A percentile compares a stretch with the other conserved stretches of the same genome.
Conservation (phyloP, 2,329 filamentous ascomycete genomes). For the Colletotrichum sp. region DNA sequence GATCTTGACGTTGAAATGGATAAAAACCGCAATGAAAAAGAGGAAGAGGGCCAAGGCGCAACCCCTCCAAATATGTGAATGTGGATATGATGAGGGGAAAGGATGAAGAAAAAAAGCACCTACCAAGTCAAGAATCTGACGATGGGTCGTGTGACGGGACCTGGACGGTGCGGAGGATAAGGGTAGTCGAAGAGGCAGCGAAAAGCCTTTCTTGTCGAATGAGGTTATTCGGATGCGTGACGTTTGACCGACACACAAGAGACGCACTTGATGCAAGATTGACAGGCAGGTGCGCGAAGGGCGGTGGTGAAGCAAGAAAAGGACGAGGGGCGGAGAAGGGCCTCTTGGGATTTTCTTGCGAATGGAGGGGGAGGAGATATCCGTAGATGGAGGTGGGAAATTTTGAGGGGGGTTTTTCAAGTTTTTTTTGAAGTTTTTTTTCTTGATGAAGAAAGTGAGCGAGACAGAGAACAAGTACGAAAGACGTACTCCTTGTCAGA, state of each 20-base stretch:
- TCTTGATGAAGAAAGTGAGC: conserved; percentile 55
- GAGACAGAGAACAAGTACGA: conserved; percentile 67
- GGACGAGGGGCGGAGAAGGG: conserved; percentile 1
- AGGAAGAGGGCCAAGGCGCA: not conserved
- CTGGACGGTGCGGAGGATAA: conserved; percentile 1
- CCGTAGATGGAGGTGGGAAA: conserved; percentile 21
- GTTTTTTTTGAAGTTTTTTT: conserved; percentile 66
- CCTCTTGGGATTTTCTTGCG: conserved; percentile 14
- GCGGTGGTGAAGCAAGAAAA: conserved; percentile 21
- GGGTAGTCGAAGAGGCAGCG: not conserved
- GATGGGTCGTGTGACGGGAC: conserved; percentile 13
- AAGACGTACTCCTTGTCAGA: conserved; percentile 62
- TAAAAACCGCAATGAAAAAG: not conserved
- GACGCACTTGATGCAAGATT: conserved; percentile 16
- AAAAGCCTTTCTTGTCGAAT: conserved; percentile 12
- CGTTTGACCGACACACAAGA: conserved; percentile 24
- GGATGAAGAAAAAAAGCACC: not conserved
- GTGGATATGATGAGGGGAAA: not conserved
- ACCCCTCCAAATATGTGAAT: not conserved
- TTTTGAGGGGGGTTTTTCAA: conserved; percentile 54
- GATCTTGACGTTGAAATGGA: not conserved
- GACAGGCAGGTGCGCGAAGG: conserved; percentile 22
- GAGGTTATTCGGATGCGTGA: conserved; percentile 18
- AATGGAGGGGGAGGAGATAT: conserved; percentile 16
- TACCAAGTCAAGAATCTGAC: conserved; percentile 20